Conservation (phyloP, 1,139 yeast genomes). For the Lizanozyma gosingica region DNA sequence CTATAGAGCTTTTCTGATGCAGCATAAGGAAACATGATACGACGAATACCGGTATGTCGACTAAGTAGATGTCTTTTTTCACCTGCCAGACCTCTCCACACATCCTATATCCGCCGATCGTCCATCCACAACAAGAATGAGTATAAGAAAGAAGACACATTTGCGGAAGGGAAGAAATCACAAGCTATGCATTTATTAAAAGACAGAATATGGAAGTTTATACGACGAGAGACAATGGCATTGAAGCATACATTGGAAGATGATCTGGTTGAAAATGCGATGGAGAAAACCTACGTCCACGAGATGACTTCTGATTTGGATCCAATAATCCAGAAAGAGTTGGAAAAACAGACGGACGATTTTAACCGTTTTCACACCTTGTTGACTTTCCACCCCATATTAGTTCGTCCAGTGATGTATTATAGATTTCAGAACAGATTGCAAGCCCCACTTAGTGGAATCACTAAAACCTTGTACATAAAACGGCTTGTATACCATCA, state of each 20-base stretch:
- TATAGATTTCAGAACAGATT: background rate
- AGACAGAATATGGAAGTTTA: background rate
- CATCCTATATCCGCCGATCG: background rate
- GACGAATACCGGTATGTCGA: background rate
- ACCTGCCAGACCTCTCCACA: too few relatives aligned
- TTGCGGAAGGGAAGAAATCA: background rate
- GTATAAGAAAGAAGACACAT: background rate
- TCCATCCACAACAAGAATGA: too few relatives aligned
- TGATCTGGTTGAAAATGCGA: background rate
- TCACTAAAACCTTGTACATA: background rate
- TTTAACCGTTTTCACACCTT: background rate
- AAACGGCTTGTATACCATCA: background rate
- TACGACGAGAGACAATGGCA: background rate
- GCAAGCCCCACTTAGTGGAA: background rate
- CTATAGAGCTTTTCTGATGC: background rate
- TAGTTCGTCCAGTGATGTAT: background rate
- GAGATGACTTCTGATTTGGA: background rate
- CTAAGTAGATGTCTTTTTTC: too few relatives aligned
- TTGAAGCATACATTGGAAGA: background rate
- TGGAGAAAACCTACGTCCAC: background rate
- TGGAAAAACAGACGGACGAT: background rate
- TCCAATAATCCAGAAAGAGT: background rate
- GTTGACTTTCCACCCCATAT: background rate
- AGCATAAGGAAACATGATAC: background rate
- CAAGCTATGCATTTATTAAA: background rate